Evolutionary conservation across 495 filamentous ascomycete species (phyloP).

Genomic region (Talaromyces trachyspermus): DNA sequence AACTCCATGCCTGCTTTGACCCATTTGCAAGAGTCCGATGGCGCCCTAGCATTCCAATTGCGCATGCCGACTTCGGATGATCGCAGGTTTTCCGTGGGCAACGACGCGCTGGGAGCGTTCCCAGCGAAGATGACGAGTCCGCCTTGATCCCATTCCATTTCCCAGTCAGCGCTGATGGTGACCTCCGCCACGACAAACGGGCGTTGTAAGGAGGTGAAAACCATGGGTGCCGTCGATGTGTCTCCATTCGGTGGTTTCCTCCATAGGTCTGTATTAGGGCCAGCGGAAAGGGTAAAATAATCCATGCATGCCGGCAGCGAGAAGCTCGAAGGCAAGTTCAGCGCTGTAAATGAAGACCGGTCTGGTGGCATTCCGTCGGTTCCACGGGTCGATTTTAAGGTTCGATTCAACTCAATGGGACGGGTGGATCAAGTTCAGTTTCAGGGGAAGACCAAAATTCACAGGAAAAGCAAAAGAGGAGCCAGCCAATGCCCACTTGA

Average conservation of each 20-base stretch:
- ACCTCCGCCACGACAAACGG: slow-evolving; percentile 51
- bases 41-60: background rate
- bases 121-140: slow-evolving; percentile 76
- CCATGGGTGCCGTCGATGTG: slow-evolving; percentile 49
- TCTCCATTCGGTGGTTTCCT: slow-evolving; percentile 49
- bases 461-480: background rate
- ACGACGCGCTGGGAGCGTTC: slow-evolving; percentile 51
- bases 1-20: slow-evolving; percentile 55
- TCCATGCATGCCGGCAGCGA: slow-evolving; percentile 47
- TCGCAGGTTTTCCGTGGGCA: slow-evolving; percentile 18
- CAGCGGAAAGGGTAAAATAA: slow-evolving; percentile 48
- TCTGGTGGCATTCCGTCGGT: slow-evolving; percentile 38
- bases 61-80: background rate
- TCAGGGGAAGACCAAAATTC: background rate
- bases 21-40: slow-evolving; percentile 42
- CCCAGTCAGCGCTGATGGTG: slow-evolving; percentile 52
- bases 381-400: background rate
- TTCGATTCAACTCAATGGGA: no score
- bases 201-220: slow-evolving; percentile 46
- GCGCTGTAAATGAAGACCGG: slow-evolving; percentile 42
- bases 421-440: no score
- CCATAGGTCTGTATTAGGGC: slow-evolving; percentile 48
- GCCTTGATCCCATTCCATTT: slow-evolving; percentile 55
- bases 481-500: background rate
- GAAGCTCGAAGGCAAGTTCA: slow-evolving; percentile 42